phyloP scores from a whole-genome alignment of 2,329 filamentous ascomycete species.

The Alternaria incomplexa region DNA sequence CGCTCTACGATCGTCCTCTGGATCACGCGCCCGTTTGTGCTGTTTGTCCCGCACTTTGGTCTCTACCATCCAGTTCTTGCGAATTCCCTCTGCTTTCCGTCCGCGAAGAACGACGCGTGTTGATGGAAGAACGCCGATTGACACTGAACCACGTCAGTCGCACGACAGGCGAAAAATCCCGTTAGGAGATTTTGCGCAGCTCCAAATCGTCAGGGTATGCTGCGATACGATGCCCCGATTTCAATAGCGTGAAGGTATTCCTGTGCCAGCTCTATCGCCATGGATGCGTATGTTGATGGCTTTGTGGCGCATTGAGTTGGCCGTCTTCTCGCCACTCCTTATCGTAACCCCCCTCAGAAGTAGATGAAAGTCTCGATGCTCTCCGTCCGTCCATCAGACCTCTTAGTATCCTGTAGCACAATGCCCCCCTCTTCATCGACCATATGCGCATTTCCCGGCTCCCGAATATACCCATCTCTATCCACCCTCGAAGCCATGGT shows the following conservation, averaged over 20 bases:
- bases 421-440: conserved; percentile 1
- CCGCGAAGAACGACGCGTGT: background rate
- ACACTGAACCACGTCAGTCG: background rate
- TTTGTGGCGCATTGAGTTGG: background rate
- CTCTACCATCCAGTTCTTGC: background rate
- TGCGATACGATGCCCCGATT: too few species aligned
- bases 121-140: too few species aligned
- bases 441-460: background rate
- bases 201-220: background rate
- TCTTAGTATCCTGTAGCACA: background rate
- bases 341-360: background rate
- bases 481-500: background rate
- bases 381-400: background rate
- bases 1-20: background rate
- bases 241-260: background rate
- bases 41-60: background rate
- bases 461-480: background rate
- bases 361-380: background rate
- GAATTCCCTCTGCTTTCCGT: background rate
- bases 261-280: background rate
- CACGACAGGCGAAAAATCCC: background rate
- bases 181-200: background rate
- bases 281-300: background rate
- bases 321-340: background rate
- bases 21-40: background rate